A percentile compares a stretch with the other conserved stretches of the same genome.
Evolutionary conservation across 768 basidiomycete genomes (phyloP).

Genomic region (Suillus occidentalis): DNA sequence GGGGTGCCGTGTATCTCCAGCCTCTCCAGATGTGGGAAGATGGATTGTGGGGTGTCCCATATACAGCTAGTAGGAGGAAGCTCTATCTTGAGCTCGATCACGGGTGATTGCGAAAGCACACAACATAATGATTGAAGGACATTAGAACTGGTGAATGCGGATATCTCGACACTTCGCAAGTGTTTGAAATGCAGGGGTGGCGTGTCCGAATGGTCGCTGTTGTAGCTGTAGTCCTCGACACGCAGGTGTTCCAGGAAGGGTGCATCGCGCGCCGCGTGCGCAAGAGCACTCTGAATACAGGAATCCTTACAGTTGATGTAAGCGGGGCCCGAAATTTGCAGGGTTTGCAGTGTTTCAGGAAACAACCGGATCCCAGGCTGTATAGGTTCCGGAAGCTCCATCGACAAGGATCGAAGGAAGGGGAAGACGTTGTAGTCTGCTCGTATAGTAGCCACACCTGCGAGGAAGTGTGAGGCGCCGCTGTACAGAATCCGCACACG

Average conservation of each 20-base stretch:
- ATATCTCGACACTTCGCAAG: slow-evolving; percentile 2
- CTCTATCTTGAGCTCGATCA: slow-evolving; percentile 7
- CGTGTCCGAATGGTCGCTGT: slow-evolving; percentile 1
- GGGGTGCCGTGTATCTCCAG: slow-evolving; percentile 1
- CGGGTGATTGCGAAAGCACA: slow-evolving; percentile 1
- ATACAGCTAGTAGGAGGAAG: neutral
- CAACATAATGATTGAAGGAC: slow-evolving; percentile 1
- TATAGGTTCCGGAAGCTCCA: slow-evolving; percentile 15
- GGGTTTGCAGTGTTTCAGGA: slow-evolving; percentile 15
- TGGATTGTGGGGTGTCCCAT: neutral
- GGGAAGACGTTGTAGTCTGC: slow-evolving; percentile 14
- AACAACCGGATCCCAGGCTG: slow-evolving; percentile 14
- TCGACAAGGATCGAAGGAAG: slow-evolving; percentile 12
- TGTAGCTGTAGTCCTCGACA: slow-evolving; percentile 5
- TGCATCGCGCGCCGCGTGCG: slow-evolving; percentile 16
- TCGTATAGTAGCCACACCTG: slow-evolving; percentile 16
- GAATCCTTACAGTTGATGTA: slow-evolving; percentile 13
- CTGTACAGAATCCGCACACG: slow-evolving; percentile 15
- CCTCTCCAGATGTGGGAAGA: neutral
- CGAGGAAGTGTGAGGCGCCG: slow-evolving; percentile 17
- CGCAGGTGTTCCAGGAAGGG: slow-evolving; percentile 15
- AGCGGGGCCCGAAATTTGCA: slow-evolving; percentile 14
- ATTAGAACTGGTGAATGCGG: slow-evolving; percentile 1
- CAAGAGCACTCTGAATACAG: slow-evolving; percentile 16
- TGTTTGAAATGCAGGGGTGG: slow-evolving; percentile 2